phyloP scores from a whole-genome alignment of 805 yeast species.

The Millerozyma acaciae region DNA sequence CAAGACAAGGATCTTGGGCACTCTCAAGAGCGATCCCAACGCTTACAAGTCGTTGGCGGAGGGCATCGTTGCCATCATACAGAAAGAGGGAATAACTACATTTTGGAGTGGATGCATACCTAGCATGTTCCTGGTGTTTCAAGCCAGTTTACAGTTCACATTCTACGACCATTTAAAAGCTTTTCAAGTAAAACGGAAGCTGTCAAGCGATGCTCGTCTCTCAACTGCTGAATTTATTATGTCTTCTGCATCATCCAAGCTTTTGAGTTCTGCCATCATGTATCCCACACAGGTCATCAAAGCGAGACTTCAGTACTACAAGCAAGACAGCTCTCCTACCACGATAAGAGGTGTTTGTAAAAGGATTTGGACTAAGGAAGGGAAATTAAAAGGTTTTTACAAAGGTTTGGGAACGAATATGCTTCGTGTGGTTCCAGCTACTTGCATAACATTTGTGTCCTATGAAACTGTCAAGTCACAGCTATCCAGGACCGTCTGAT shows the following conservation, averaged over 20 bases:
- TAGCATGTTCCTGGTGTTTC: constrained; percentile 76
- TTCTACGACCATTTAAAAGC: constrained; percentile 75
- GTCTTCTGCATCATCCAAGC: constrained; percentile 66
- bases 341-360: constrained; percentile 28
- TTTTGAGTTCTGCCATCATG: constrained; percentile 59
- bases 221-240: constrained; percentile 56
- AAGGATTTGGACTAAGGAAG: constrained; percentile 47
- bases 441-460: constrained; percentile 82
- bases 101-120: constrained; percentile 76
- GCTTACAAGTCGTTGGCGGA: constrained; percentile 57
- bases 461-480: constrained; percentile 67
- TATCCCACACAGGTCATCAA: constrained; percentile 85
- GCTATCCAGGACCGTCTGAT: too few relatives aligned
- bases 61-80: constrained; percentile 48
- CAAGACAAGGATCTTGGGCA: constrained; percentile 81
- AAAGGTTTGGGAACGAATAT: constrained; percentile 79
- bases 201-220: constrained; percentile 17
- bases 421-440: constrained; percentile 84
- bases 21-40: constrained; percentile 36
- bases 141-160: constrained; percentile 85
- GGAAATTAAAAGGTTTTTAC: constrained; percentile 63
- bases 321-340: constrained; percentile 17
- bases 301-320: constrained; percentile 61
- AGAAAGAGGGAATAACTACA: constrained; percentile 54
- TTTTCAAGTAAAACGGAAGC: constrained; percentile 12